phyloP scores from a whole-genome alignment of 2,329 filamentous ascomycete species.

The Aspergillus sp. region DNA sequence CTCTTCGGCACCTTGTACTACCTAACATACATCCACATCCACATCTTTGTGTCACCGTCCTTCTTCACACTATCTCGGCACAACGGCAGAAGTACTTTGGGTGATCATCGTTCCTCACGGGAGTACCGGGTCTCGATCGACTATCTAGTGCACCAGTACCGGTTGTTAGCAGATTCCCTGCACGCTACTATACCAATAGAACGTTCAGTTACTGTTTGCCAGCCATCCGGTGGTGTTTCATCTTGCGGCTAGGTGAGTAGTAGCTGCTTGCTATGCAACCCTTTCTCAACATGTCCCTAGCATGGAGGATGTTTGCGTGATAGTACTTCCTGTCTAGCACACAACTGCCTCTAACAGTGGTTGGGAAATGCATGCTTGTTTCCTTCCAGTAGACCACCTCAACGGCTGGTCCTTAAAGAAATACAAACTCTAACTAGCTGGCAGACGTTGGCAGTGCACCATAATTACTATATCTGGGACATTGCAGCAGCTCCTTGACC shows the following conservation, averaged over 20 bases:
- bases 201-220: neutral
- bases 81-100: conserved; percentile 12
- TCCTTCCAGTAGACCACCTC: neutral
- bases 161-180: conserved; percentile 18
- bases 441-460: conserved; percentile 5
- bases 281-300: neutral
- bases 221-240: neutral
- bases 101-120: conserved; percentile 8
- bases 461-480: conserved; percentile 11
- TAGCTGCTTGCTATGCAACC: neutral
- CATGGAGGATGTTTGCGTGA: neutral
- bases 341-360: neutral
- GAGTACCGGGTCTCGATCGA: neutral
- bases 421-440: conserved; percentile 13
- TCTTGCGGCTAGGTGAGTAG: conserved; percentile 4
- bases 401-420: neutral
- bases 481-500: conserved; percentile 8
- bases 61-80: conserved; percentile 11
- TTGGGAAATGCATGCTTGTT: neutral
- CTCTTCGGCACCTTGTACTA: neutral
- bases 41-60: conserved; percentile 21
- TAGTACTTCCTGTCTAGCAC: neutral
- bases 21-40: conserved; percentile 3
- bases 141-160: conserved; percentile 12
- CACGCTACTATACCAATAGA: conserved; percentile 3